Percentiles rank a stretch among this genome's conserved stretches.
Conservation (phyloP, 2,329 filamentous ascomycete genomes). For the Domatiomyces globalis region DNA sequence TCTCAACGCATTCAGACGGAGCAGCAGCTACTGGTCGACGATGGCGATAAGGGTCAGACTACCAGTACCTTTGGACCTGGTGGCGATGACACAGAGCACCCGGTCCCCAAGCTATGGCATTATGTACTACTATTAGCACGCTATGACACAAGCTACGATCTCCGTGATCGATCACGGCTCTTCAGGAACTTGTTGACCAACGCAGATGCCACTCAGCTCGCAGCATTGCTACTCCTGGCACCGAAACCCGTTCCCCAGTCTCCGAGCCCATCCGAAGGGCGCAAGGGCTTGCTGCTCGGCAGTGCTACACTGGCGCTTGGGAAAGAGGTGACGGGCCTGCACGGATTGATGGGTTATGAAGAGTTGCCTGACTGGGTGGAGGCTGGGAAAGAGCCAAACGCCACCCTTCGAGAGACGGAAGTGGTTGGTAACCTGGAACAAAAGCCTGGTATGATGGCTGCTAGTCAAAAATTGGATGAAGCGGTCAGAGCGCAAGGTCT, state of each 20-base stretch:
- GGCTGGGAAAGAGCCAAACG: conserved; percentile 64
- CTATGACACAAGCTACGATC: conserved; percentile 89
- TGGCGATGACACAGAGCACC: conserved; percentile 36
- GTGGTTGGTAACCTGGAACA: conserved; percentile 14
- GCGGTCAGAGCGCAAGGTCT: conserved; percentile 30
- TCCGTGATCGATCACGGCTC: conserved; percentile 78
- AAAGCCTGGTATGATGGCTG: conserved; percentile 22
- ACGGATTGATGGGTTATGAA: conserved; percentile 66
- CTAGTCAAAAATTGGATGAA: conserved; percentile 30
- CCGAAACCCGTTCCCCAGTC: conserved; percentile 88
- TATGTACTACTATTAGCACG: conserved; percentile 74
- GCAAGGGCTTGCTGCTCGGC: conserved; percentile 64
- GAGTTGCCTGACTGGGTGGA: conserved; percentile 72
- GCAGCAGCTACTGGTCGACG: conserved; percentile 12
- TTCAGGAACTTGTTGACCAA: conserved; percentile 72
- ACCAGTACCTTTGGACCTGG: conserved; percentile 19
- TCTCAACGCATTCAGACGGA: conserved; percentile 19
- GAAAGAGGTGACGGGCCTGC: conserved; percentile 51
- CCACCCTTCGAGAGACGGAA: conserved; percentile 47
- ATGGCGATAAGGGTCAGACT: conserved; percentile 18
- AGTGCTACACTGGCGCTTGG: conserved; percentile 76
- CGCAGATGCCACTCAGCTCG: conserved; percentile 63
- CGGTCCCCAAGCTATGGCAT: conserved; percentile 64
- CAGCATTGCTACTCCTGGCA: conserved; percentile 76
- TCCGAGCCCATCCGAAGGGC: conserved; percentile 72